Conservation (phyloP, 768 basidiomycete species). For the Lactarius akahatsu region DNA sequence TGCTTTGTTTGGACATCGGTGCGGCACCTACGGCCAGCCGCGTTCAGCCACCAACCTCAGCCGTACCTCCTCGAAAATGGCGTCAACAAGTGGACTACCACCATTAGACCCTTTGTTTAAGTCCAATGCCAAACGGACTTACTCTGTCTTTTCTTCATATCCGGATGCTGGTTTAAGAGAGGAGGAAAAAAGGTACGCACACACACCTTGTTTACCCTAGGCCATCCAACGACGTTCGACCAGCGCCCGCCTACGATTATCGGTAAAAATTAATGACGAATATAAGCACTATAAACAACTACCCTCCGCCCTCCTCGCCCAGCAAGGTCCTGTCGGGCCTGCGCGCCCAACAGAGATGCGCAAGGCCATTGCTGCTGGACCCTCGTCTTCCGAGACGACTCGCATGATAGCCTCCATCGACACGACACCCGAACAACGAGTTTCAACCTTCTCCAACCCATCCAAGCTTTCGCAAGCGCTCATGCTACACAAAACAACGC, state of each 20-base stretch:
- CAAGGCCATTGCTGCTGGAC: slow-evolving; percentile 72
- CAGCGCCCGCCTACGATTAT: slow-evolving; percentile 69
- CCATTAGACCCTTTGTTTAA: slow-evolving; percentile 65
- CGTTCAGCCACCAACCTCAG: neutral
- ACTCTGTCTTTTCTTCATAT: slow-evolving; percentile 65
- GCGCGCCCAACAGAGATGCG: slow-evolving; percentile 62
- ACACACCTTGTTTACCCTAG: neutral
- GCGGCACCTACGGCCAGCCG: neutral
- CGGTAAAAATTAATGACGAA: slow-evolving; percentile 87
- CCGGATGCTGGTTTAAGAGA: slow-evolving; percentile 59
- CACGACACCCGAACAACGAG: slow-evolving; percentile 62
- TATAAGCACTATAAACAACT: slow-evolving; percentile 85
- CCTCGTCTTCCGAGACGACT: slow-evolving; percentile 46
- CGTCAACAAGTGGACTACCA: slow-evolving; percentile 50
- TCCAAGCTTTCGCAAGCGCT: slow-evolving; percentile 83
- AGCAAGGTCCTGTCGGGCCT: slow-evolving; percentile 81
- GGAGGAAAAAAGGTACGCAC: slow-evolving; percentile 66
- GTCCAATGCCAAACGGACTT: slow-evolving; percentile 67
- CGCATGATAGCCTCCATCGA: slow-evolving; percentile 74
- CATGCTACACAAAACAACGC: slow-evolving; percentile 87
- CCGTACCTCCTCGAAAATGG: slow-evolving; percentile 14
- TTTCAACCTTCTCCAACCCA: slow-evolving; percentile 67
- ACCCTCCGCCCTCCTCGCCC: slow-evolving; percentile 74
- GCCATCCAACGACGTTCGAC: slow-evolving; percentile 1
- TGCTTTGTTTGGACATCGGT: neutral